Conservation (phyloP, 495 filamentous ascomycete genomes). For the Tuber aestivum region DNA sequence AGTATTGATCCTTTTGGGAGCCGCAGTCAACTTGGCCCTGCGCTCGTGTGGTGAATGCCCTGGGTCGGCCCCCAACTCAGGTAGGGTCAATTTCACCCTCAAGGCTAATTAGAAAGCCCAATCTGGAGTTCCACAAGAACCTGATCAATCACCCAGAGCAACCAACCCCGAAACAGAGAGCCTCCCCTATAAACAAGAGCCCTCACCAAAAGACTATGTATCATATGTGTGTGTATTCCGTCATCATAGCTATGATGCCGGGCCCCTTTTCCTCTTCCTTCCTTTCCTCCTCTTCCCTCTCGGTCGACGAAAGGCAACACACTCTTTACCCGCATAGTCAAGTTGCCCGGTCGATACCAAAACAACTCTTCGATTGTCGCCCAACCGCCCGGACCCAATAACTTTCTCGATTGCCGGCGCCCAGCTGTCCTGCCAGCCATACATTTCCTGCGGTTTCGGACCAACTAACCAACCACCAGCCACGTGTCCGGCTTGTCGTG, state of each 20-base stretch:
- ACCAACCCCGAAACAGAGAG: not conserved
- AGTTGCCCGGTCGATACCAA: not conserved
- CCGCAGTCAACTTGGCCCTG: not conserved
- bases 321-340: not conserved
- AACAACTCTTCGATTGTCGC: not conserved
- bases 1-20: not conserved
- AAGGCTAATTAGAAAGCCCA: not conserved
- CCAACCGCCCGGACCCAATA: not conserved
- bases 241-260: not conserved
- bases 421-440: not conserved
- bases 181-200: not conserved
- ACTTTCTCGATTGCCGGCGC: not conserved
- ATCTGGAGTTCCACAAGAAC: not conserved
- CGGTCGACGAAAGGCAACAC: not conserved
- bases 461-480: conserved; percentile 1
- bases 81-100: not conserved
- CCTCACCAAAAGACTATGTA: not conserved
- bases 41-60: not conserved
- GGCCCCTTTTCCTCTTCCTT: not conserved
- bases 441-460: not conserved
- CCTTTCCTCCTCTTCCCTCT: not conserved
- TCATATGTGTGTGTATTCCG: not conserved
- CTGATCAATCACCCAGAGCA: not conserved
- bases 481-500: conserved; percentile 1
- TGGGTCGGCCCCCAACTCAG: not conserved